Base-by-base conservation (phyloP, 1,284 basidiomycete species). In the Cystobasidiaceae sp. region DNA sequence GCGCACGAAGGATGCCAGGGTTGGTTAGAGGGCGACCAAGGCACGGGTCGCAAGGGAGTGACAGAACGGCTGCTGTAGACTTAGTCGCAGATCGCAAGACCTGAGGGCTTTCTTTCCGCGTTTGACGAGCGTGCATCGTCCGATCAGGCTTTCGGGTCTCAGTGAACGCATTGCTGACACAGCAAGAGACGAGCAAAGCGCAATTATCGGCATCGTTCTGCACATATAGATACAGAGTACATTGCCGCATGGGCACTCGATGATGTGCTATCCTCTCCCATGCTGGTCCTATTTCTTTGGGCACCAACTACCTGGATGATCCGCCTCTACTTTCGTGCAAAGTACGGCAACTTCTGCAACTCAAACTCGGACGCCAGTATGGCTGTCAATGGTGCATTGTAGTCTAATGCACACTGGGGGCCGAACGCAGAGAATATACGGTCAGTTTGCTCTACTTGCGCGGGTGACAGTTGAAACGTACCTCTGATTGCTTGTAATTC, bases 401-500 rank as follows among this genome's bases (percentile, higher is more conserved):
- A 63, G 50, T 63, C 60, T 2, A 63, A 43, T n/a, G 60, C 60
- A 32, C 60, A 63, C 60, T 63, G 28, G 25, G 9, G 37, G 3
- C n/a, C 17, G 27, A n/a, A n/a, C n/a, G n/a, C n/a, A 46, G 57
- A 49, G 39, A 21, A 13, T 13, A n/a, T 3, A 33, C 15, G 19
- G 27, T 61, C 3, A 55, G 54, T 11, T 19, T 19, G 32, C 15
- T 1, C 0, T 5, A 19, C 6, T 23, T 9, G 48, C 25, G 13
- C 21, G 2, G 25, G 23, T 28, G 6, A 43, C 37, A 50, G 39
- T 41, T 30, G 13, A 37, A n/a, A 43, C 63, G 19, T 25, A 85
- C 84, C 81, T 91, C 89, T 11, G 85, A 85, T 77, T 91, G 80
- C 0, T 83, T 83, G 85, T 86, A 91, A 74, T 91, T 89, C 66